Conservation (phyloP, 1,139 yeast genomes). For the Kodamaea sp. region DNA sequence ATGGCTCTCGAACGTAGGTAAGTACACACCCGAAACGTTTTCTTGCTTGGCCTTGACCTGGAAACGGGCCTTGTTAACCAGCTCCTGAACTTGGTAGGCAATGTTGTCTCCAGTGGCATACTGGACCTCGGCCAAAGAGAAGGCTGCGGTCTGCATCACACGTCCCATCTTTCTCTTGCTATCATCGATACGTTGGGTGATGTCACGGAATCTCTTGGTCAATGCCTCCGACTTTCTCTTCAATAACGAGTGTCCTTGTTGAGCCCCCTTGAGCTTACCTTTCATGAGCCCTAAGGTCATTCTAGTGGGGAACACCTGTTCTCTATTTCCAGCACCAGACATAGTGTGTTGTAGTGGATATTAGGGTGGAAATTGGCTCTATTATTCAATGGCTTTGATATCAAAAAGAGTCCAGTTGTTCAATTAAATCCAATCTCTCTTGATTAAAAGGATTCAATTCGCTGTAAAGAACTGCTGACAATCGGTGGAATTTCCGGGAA, state of each 20-base stretch:
- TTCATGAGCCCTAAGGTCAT: slow-evolving; percentile 97
- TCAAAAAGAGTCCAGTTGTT: too few relatives aligned
- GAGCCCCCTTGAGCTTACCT: slow-evolving; percentile 93
- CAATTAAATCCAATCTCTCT: too few relatives aligned
- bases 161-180: slow-evolving; percentile 97
- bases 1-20: slow-evolving; percentile 88
- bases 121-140: slow-evolving; percentile 93
- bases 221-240: slow-evolving; percentile 96
- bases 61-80: slow-evolving; percentile 87
- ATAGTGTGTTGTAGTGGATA: slow-evolving; percentile 17
- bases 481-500: too few relatives aligned
- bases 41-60: slow-evolving; percentile 91
- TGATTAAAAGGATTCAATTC: too few relatives aligned
- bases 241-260: slow-evolving; percentile 89
- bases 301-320: slow-evolving; percentile 92
- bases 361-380: too few relatives aligned
- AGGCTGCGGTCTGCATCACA: slow-evolving; percentile 98
- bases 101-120: slow-evolving; percentile 97
- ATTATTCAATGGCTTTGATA: too few relatives aligned
- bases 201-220: slow-evolving; percentile 94
- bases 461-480: too few relatives aligned
- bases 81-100: slow-evolving; percentile 92
- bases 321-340: slow-evolving; percentile 63
- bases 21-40: slow-evolving; percentile 91
- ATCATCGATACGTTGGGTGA: slow-evolving; percentile 90